Base-by-base conservation (phyloP, 176 grass and related monocot genomes). In the Bothriochloa decipiens region DNA sequence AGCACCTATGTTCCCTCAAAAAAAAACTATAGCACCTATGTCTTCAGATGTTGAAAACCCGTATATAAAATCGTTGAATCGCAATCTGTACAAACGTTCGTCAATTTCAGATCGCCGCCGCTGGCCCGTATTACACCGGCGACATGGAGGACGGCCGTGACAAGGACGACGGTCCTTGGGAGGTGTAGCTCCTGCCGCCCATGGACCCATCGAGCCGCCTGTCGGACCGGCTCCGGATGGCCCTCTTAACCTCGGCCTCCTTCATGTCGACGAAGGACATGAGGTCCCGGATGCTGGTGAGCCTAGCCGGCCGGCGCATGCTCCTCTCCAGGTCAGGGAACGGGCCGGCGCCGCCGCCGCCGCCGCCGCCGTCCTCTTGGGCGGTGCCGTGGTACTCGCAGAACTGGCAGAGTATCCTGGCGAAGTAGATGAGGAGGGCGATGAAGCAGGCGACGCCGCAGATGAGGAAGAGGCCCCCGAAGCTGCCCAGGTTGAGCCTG, bases 251-350 rank as follows among this genome's bases (percentile, higher is more conserved):
- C 71, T 95, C 96, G 58, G 78, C 86, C 89, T 99, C 96, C 89
- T 92, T 96, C 89, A 84, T 96, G 85, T 99, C 93, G 1, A 94
- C 78, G 76, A 99, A 99, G 1, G 89, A 83, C 43, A 96, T 70
- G 6, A 96, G 74, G 65, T 89, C 86, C 84, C 84, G 86, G 81
- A 99, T 88, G 86, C 91, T 99, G 18, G 18, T 72, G 2, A 94
- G 70, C 50, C 86, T 27, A 27, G 74, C 55, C 7, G 89, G 89
- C 37, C 89, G 91, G 32, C 70, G 91, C 35, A 81, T 0, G 46
- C 86, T 89, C 71, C 86, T 70, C 67, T 81, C 77, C 8, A 76
- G 16, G 20, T 76, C 83, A 1, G 86, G 60, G 63, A 50, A 87
- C 55, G 55, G 66, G 20, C 42, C 16, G 49, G 16, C 49, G 49